Evolutionary conservation across 768 basidiomycete species (phyloP), one percentile per base, ranked within the genome.

Genomic region (Tylopilus sp.): DNA sequence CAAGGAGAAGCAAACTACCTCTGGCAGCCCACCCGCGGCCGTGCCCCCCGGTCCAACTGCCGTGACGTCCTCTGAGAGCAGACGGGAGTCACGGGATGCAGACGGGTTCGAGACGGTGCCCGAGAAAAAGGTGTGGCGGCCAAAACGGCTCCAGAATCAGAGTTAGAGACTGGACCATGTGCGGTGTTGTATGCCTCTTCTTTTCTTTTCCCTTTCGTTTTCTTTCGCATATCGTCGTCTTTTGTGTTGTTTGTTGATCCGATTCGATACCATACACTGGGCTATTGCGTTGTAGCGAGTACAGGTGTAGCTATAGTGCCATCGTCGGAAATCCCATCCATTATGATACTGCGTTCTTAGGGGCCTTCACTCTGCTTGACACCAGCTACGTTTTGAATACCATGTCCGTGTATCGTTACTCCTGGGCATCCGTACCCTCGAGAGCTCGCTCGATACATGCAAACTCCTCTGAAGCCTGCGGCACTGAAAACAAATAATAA

Each of bases 51-150:
- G 22, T 11, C 17, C n/a, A 21, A 8, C 15, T 25, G 40, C 50
- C 4, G 10, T 43, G 40, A 28, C 38, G 42, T 40, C 49, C 4
- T 75, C 79, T 47, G 78, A 79, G 45, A 44, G 64, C 6, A 71
- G 71, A 57, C 79, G 74, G 59, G 84, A 86, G 38, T 74, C 81
- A 57, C 79, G 74, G 59, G 84, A 86, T 38, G 74, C 81, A 4
- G 88, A 90, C 59, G 87, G 88, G 4, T 89, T 89, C 76, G 81
- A 84, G 68, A 75, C 81, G 22, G 83, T 85, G 6, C 6, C 68
- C 2, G 56, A 57, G 30, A 67, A 60, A 50, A 54, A 45, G n/a
- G 57, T 60, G 33, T 69, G 67, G 67, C 47, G 50, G 36, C 8
- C 65, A 1, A 56, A 12, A 42, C 63, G 55, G 22, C 1, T 64